Evolutionary conservation across 768 basidiomycete species (phyloP).

Genomic region (Tulasnella sp.): DNA sequence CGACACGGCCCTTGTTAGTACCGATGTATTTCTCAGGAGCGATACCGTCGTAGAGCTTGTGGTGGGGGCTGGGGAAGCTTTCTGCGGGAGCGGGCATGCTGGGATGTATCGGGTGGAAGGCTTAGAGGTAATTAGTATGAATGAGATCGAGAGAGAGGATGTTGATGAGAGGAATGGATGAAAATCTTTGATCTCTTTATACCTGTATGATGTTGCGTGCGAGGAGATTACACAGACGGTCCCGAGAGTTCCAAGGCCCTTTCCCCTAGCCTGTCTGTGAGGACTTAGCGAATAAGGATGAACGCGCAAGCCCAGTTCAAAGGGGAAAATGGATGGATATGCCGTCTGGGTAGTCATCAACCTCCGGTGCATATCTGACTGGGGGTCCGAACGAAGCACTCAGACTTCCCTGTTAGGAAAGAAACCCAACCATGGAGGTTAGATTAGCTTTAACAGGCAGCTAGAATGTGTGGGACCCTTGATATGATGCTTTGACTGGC

Average conservation of each 20-base stretch:
- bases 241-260: not conserved
- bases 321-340: not conserved
- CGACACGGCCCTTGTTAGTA: slow-evolving; percentile 6
- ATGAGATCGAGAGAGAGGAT: not conserved
- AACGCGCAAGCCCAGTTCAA: not conserved
- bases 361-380: not conserved
- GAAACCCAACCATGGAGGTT: not conserved
- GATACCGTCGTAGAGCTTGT: slow-evolving; percentile 11
- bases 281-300: not conserved
- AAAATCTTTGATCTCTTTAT: not conserved
- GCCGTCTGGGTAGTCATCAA: not conserved
- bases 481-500: not conserved
- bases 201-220: not conserved
- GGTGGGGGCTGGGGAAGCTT: not conserved
- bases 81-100: slow-evolving; percentile 12
- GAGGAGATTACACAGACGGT: not conserved
- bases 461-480: not conserved
- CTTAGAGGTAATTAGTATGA: not conserved
- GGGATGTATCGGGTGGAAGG: not conserved
- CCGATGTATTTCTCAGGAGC: slow-evolving; percentile 1
- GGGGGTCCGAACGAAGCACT: not conserved
- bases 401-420: not conserved
- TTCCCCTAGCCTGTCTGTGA: not conserved
- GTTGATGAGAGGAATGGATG: not conserved
- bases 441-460: not conserved